Percentiles rank a stretch among this genome's conserved stretches.
phyloP scores from a whole-genome alignment of 495 filamentous ascomycete species.

The Penicillium cosmopolitanum region DNA sequence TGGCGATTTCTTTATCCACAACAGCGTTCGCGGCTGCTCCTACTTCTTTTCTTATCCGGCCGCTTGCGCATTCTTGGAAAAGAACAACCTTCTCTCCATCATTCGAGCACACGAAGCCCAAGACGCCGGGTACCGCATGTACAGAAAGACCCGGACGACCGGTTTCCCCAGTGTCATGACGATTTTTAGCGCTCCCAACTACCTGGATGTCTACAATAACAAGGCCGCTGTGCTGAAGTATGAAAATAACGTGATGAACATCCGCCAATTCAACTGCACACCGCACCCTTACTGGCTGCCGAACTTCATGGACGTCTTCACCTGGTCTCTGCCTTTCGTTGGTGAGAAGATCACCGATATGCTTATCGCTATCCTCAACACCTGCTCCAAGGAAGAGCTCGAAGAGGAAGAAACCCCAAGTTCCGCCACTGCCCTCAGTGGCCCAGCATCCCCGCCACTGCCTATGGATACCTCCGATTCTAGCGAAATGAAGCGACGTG shows the following conservation, averaged over 20 bases:
- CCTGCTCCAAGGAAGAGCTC: conserved; percentile 95
- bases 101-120: conserved; percentile 99
- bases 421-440: conserved; percentile 46
- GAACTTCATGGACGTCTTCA: conserved; percentile 99
- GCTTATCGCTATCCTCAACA: conserved; percentile 98
- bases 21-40: conserved; percentile 96
- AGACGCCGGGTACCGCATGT: conserved; percentile 98
- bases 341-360: conserved; percentile 99
- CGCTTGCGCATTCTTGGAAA: conserved; percentile 97
- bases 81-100: conserved; percentile 96
- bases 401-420: conserved; percentile 79
- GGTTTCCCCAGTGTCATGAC: conserved; percentile 99
- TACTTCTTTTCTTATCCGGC: conserved; percentile 99
- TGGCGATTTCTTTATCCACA: conserved; percentile 94
- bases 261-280: conserved; percentile 98
- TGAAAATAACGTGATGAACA: conserved; percentile 99
- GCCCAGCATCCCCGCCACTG: conserved; percentile 71
- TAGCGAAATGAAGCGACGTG: conserved; percentile 87
- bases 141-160: conserved; percentile 95
- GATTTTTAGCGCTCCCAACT: conserved; percentile 98
- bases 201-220: conserved; percentile 99
- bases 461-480: conserved; percentile 75
- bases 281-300: conserved; percentile 99
- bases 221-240: conserved; percentile 98
- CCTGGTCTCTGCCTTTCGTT: conserved; percentile 97